Evolutionary conservation across 805 yeast species (phyloP).

Genomic region (Yarrowia osloensis): DNA sequence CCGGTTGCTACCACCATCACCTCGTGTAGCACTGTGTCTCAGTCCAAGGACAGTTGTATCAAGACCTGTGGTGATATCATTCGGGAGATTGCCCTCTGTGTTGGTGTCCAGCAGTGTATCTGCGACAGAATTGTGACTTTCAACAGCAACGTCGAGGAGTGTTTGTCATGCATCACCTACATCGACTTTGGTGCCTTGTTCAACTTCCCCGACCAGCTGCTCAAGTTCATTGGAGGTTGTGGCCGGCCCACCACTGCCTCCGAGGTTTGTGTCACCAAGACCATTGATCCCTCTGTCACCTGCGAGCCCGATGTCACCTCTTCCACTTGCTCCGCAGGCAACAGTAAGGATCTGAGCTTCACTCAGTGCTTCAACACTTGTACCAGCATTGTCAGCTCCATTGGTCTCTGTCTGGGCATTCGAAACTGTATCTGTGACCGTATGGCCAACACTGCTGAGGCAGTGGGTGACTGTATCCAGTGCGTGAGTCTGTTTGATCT

Average conservation of each 20-base stretch:
- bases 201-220: not conserved
- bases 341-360: not conserved
- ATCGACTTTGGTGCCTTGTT: not conserved
- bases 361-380: not conserved
- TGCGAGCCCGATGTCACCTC: conserved; percentile 15
- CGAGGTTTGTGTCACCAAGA: conserved; percentile 4
- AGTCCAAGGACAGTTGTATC: not conserved
- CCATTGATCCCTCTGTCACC: conserved; percentile 5
- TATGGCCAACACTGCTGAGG: not conserved
- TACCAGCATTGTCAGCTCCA: not conserved
- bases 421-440: conserved; percentile 9
- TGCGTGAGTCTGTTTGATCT: conserved; percentile 7
- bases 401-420: not conserved
- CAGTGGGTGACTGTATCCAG: conserved; percentile 6
- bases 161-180: not conserved
- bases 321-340: not conserved
- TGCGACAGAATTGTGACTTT: not conserved
- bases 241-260: conserved; percentile 4
- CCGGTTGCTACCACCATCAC: not conserved
- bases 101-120: conserved; percentile 3
- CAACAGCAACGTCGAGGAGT: conserved; percentile 1
- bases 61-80: conserved; percentile 2
- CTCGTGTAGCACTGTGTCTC: not conserved
- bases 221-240: not conserved
- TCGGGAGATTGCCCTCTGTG: conserved; percentile 3